A percentile compares a stretch with the other conserved stretches of the same genome.
Conservation (phyloP, 2,329 filamentous ascomycete species). For the Neofusicoccum ribis region DNA sequence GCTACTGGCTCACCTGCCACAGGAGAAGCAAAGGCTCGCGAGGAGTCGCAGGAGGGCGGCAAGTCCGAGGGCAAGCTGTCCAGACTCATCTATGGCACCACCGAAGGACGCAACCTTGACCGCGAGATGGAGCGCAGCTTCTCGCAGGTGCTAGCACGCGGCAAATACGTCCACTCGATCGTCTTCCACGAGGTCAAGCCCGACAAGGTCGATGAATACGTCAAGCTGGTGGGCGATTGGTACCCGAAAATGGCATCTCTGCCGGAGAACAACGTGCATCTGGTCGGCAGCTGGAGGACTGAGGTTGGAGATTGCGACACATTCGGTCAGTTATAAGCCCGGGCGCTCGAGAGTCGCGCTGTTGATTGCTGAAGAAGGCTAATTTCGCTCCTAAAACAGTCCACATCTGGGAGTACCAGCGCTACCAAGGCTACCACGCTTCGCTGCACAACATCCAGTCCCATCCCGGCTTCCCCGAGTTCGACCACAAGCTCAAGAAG, state of each 20-base stretch:
- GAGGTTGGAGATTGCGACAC: conserved; percentile 97
- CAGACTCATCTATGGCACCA: conserved; percentile 93
- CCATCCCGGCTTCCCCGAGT: conserved; percentile 80
- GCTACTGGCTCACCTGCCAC: conserved; percentile 62
- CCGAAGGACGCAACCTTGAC: conserved; percentile 91
- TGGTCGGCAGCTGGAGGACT: conserved; percentile 97
- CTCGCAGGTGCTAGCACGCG: conserved; percentile 88
- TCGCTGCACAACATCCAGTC: conserved; percentile 81
- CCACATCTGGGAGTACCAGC: conserved; percentile 99
- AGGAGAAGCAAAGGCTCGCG: conserved; percentile 59
- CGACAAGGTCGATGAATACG: conserved; percentile 93
- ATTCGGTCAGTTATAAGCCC: conserved; percentile 65
- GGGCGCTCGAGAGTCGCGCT: neutral
- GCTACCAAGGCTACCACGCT: conserved; percentile 92
- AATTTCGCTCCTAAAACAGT: conserved; percentile 59
- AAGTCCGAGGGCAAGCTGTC: conserved; percentile 71
- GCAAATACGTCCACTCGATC: conserved; percentile 98
- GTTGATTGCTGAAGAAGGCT: conserved; percentile 11
- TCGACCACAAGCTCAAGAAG: conserved; percentile 81
- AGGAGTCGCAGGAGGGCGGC: conserved; percentile 58
- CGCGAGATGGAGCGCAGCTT: conserved; percentile 95
- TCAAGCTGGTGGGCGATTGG: conserved; percentile 83
- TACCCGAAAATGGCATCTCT: conserved; percentile 86
- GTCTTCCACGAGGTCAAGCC: conserved; percentile 95
- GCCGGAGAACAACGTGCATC: conserved; percentile 88